Percentiles rank a stretch among this genome's conserved stretches.
These are phyloP conservation scores for Camelina hispida DNA, from an alignment of 345 rosid species.

Conservation along the genomic window DNA sequence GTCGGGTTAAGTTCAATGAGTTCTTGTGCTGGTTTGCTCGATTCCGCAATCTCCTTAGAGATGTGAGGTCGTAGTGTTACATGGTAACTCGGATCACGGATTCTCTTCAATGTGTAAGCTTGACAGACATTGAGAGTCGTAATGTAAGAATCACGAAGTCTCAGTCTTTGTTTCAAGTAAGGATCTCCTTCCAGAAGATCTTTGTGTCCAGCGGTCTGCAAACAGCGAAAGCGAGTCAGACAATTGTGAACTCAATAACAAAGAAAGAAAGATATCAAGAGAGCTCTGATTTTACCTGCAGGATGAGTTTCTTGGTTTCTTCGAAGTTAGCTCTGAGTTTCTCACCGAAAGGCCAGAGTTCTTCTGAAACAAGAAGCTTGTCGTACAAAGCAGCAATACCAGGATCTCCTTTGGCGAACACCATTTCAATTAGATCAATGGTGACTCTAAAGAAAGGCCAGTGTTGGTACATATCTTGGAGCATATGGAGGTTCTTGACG, in stretches of 20 bases:
- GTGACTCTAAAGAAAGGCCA: constrained; percentile 99
- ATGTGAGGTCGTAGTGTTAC: constrained; percentile 79
- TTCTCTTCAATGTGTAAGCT: constrained; percentile 91
- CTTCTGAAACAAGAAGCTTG: constrained; percentile 87
- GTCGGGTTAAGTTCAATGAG: constrained; percentile 85
- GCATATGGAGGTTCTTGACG: constrained; percentile 74
- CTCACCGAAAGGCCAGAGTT: constrained; percentile 80
- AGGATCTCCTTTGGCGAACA: constrained; percentile 97
- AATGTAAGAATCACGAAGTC: constrained; percentile 92
- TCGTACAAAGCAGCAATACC: constrained; percentile 88
- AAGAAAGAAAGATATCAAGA: background rate
- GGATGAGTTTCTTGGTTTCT: constrained; percentile 86
- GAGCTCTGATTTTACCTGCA: constrained; percentile 59
- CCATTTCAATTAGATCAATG: constrained; percentile 96
- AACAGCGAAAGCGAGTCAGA: background rate
- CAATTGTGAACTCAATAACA: background rate
- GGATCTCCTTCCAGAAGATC: constrained; percentile 98
- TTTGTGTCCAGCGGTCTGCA: constrained; percentile 89
- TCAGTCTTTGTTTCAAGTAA: constrained; percentile 90
- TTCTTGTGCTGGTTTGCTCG: constrained; percentile 65
- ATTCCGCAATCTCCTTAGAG: constrained; percentile 73
- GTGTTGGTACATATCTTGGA: constrained; percentile 79
- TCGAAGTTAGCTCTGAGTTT: constrained; percentile 66
- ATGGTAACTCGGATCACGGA: constrained; percentile 83
- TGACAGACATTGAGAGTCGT: constrained; percentile 97